Evolutionary conservation across 2,329 filamentous ascomycete species (phyloP).

Genomic region (Tetracladium maxilliforme): DNA sequence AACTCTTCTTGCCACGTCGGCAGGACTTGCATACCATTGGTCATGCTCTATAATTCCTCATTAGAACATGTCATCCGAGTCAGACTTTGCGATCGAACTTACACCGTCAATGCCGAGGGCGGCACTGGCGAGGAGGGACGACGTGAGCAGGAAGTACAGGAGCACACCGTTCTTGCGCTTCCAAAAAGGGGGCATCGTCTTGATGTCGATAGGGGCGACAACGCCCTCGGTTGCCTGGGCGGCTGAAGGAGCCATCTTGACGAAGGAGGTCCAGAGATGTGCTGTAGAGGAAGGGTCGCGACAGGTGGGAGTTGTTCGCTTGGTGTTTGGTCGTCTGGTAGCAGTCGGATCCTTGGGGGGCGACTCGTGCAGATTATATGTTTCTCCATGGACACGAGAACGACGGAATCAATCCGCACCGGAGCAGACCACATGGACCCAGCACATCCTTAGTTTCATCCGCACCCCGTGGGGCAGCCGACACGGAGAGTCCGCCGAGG

Average conservation of each 20-base stretch:
- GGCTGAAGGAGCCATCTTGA: constrained; percentile 11
- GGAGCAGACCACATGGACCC: too few species aligned
- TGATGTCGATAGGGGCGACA: constrained; percentile 8
- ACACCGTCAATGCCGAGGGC: constrained; percentile 25
- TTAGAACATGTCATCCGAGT: background rate
- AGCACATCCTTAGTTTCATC: too few species aligned
- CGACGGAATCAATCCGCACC: too few species aligned
- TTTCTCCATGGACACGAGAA: too few species aligned
- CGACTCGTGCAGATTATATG: constrained; percentile 2
- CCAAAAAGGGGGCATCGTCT: constrained; percentile 8
- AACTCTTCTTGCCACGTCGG: constrained; percentile 21
- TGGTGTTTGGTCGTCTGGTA: background rate
- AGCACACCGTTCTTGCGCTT: constrained; percentile 22
- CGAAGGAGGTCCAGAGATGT: constrained; percentile 1
- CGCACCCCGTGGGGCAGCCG: too few species aligned
- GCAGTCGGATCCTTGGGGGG: constrained; percentile 1
- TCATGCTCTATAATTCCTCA: constrained; percentile 15
- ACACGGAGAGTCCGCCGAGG: too few species aligned
- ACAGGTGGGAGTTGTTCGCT: constrained; percentile 1
- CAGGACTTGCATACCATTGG: constrained; percentile 23
- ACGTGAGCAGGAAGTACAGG: constrained; percentile 25
- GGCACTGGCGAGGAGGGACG: constrained; percentile 23
- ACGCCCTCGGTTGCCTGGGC: constrained; percentile 10
- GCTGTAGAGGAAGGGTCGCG: background rate
- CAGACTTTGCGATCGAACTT: constrained; percentile 6